A percentile compares a stretch with the other conserved stretches of the same genome.
Conservation (phyloP, 2,329 filamentous ascomycete species). For the Aureobasidium leucospermi region DNA sequence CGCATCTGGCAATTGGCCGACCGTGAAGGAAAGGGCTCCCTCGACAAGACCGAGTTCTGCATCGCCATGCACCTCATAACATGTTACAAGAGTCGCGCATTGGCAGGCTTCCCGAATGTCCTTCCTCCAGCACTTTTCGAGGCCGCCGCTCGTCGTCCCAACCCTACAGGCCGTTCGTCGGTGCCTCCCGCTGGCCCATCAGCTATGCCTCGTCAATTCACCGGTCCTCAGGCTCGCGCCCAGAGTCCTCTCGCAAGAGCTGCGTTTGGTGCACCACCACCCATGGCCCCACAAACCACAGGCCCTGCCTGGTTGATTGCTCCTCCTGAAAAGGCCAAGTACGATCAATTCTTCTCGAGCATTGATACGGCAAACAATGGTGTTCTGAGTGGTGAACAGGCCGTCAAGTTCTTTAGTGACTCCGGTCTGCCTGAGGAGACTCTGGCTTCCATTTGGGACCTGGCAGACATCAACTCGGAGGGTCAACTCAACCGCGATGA, state of each 20-base stretch:
- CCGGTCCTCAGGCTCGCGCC: constrained; percentile 52
- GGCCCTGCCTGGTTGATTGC: constrained; percentile 74
- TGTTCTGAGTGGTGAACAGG: constrained; percentile 87
- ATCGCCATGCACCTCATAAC: constrained; percentile 97
- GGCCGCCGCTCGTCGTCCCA: constrained; percentile 66
- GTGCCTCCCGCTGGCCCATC: constrained; percentile 47
- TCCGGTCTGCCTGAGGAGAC: constrained; percentile 82
- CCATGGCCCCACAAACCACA: constrained; percentile 46
- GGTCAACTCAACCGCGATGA: constrained; percentile 81
- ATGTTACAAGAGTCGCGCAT: constrained; percentile 75
- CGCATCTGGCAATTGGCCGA: constrained; percentile 94
- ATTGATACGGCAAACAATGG: constrained; percentile 77
- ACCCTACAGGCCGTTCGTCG: constrained; percentile 37
- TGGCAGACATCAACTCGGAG: constrained; percentile 87
- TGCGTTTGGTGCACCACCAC: constrained; percentile 41
- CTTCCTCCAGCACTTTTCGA: constrained; percentile 85
- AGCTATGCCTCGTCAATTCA: constrained; percentile 76
- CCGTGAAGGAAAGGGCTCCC: constrained; percentile 80
- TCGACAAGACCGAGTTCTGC: constrained; percentile 86
- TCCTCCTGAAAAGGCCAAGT: constrained; percentile 75
- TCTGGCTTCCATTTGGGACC: constrained; percentile 92
- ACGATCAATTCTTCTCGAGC: constrained; percentile 76
- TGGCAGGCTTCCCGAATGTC: constrained; percentile 70
- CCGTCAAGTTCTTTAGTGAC: constrained; percentile 88
- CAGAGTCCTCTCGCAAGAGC: constrained; percentile 50